These are phyloP conservation scores for Ramalina intermedia DNA, from an alignment of 495 filamentous ascomycete species.

Conservation along the genomic window DNA sequence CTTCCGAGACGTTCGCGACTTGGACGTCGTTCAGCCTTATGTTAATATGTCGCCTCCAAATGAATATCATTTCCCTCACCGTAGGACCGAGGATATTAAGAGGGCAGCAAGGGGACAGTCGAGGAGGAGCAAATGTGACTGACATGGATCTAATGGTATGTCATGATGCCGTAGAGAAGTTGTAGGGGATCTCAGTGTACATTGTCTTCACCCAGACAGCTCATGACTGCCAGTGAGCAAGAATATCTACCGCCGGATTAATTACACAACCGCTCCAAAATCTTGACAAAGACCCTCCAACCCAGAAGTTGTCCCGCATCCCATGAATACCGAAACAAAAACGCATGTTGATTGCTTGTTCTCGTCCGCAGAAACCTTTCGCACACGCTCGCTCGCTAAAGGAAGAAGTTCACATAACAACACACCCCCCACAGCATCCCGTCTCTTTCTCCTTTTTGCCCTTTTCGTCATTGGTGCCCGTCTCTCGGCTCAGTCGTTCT, in stretches of 20 bases:
- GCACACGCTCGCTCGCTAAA: not conserved
- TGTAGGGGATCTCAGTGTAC: not conserved
- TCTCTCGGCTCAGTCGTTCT: not conserved
- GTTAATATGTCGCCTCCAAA: not conserved
- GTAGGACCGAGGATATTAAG: no score
- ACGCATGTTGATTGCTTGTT: not conserved
- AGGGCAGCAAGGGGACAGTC: not conserved
- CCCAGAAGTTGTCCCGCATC: not conserved
- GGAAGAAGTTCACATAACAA: slow-evolving; percentile 31
- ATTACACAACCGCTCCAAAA: not conserved
- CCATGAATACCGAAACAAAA: not conserved
- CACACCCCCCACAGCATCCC: slow-evolving; percentile 36
- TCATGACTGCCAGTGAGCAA: not conserved
- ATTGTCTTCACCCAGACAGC: not conserved
- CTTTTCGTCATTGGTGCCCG: not conserved
- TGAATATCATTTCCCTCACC: not conserved
- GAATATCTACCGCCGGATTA: not conserved
- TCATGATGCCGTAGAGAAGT: no score
- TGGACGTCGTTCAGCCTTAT: not conserved
- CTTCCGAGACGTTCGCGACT: no score
- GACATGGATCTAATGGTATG: no score
- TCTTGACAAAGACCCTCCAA: not conserved
- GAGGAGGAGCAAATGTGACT: not conserved
- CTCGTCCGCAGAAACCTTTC: not conserved
- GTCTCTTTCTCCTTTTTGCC: slow-evolving; percentile 22